Conservation (phyloP, 1,284 basidiomycete species). For the Ustilago nuda region DNA sequence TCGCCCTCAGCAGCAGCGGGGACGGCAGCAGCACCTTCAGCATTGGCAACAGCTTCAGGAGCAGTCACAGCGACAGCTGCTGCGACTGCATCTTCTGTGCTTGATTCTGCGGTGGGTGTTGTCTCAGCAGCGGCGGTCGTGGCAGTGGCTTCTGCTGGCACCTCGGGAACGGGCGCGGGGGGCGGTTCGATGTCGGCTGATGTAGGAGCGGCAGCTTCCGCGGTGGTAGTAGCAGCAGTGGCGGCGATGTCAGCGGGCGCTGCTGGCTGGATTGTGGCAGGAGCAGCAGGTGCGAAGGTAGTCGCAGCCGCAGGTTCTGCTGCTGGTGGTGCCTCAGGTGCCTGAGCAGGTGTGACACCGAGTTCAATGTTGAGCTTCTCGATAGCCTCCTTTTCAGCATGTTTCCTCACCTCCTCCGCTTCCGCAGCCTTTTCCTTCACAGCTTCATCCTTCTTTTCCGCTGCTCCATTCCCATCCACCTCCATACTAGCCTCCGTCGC, state of each 20-base stretch:
- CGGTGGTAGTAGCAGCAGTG: constrained; percentile 2
- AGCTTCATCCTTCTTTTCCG: not conserved
- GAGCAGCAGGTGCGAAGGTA: not conserved
- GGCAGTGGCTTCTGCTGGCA: constrained; percentile 14
- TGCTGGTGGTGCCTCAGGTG: not conserved
- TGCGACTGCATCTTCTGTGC: constrained; percentile 11
- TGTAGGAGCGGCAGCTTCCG: not conserved
- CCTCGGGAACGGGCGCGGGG: constrained; percentile 22
- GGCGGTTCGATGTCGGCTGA: constrained; percentile 9
- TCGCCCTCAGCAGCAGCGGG: constrained; percentile 5
- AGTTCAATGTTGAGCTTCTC: constrained; percentile 40
- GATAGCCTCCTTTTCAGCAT: constrained; percentile 41
- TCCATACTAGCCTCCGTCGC: constrained; percentile 14
- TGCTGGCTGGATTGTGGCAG: not conserved
- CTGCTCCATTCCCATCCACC: not conserved
- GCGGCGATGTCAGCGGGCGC: not conserved
- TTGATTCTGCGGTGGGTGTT: not conserved
- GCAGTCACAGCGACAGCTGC: constrained; percentile 20
- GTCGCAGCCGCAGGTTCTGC: not conserved
- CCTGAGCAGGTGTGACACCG: constrained; percentile 17
- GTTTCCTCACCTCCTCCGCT: constrained; percentile 19
- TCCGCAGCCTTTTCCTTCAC: constrained; percentile 8
- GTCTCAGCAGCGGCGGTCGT: not conserved
- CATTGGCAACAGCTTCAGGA: constrained; percentile 2
- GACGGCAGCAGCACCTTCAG: constrained; percentile 7